Evolutionary conservation across 2,329 filamentous ascomycete genomes (phyloP).

Genomic region (Apiospora koreana): DNA sequence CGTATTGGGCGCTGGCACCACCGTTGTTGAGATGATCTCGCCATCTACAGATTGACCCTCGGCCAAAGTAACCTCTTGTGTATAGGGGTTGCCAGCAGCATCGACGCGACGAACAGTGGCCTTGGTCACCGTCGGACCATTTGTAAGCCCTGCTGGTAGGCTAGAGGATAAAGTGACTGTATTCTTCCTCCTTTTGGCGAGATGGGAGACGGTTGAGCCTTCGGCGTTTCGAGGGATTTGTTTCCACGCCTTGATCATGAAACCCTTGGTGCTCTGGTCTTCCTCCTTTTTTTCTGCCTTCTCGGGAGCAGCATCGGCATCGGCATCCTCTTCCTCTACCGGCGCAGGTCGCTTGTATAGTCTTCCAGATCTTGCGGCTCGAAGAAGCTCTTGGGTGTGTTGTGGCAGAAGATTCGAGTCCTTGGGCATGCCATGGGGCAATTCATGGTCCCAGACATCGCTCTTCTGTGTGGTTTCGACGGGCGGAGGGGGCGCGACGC

Average conservation of each 20-base stretch:
- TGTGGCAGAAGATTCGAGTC: conserved; percentile 77
- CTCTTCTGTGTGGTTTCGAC: conserved; percentile 64
- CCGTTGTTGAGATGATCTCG: conserved; percentile 69
- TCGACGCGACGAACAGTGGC: conserved; percentile 80
- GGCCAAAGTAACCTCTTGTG: conserved; percentile 79
- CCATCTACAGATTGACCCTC: conserved; percentile 81
- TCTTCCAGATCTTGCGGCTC: conserved; percentile 75
- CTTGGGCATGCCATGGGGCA: conserved; percentile 79
- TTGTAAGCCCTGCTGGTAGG: conserved; percentile 45
- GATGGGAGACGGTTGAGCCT: conserved; percentile 50
- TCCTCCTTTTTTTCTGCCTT: conserved; percentile 66
- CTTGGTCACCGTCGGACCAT: conserved; percentile 66
- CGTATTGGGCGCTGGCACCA: conserved; percentile 53
- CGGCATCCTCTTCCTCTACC: conserved; percentile 59
- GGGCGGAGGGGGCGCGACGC: conserved; percentile 64
- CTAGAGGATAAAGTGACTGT: conserved; percentile 58
- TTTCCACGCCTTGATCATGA: conserved; percentile 62
- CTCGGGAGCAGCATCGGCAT: conserved; percentile 48
- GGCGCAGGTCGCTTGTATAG: conserved; percentile 73
- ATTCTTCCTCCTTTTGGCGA: conserved; percentile 64
- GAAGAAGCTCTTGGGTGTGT: conserved; percentile 80
- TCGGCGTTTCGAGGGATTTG: conserved; percentile 62
- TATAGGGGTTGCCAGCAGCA: conserved; percentile 76
- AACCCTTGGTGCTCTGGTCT: conserved; percentile 54
- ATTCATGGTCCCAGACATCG: conserved; percentile 73